Evolutionary conservation across 345 rosid genomes (phyloP).

Genomic region (Angophora floribunda): DNA sequence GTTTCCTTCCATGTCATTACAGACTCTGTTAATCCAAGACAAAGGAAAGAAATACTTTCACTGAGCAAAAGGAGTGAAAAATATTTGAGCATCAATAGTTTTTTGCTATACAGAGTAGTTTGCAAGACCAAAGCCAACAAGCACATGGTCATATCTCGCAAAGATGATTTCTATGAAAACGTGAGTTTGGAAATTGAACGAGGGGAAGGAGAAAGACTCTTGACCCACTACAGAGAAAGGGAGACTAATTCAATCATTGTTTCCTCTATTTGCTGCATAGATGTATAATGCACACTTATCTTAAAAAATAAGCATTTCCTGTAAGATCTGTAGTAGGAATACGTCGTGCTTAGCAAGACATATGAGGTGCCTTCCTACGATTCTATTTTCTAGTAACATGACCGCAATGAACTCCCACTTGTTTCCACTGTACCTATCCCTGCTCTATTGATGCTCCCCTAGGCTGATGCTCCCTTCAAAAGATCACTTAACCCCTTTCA

Average conservation of each 20-base stretch:
- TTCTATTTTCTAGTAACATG: neutral
- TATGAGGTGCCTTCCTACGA: neutral
- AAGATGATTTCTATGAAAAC: neutral
- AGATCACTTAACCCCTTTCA: neutral
- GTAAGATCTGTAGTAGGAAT: neutral
- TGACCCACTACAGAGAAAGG: neutral
- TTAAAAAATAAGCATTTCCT: neutral
- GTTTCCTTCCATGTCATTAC: neutral
- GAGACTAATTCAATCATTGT: neutral
- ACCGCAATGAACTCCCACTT: neutral
- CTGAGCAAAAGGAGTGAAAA: neutral
- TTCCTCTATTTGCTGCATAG: neutral
- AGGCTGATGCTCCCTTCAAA: neutral
- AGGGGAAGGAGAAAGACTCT: neutral
- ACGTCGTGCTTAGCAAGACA: neutral
- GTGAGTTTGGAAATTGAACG: neutral
- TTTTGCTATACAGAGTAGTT: neutral
- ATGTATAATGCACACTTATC: neutral
- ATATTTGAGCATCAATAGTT: neutral
- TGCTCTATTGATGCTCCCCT: neutral
- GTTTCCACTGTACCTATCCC: neutral
- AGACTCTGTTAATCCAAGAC: neutral
- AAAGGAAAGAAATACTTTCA: neutral
- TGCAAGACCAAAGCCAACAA: neutral
- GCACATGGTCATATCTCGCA: neutral